Conservation (phyloP, 179 eudicot genomes). For the Heliamphora pulchella region DNA sequence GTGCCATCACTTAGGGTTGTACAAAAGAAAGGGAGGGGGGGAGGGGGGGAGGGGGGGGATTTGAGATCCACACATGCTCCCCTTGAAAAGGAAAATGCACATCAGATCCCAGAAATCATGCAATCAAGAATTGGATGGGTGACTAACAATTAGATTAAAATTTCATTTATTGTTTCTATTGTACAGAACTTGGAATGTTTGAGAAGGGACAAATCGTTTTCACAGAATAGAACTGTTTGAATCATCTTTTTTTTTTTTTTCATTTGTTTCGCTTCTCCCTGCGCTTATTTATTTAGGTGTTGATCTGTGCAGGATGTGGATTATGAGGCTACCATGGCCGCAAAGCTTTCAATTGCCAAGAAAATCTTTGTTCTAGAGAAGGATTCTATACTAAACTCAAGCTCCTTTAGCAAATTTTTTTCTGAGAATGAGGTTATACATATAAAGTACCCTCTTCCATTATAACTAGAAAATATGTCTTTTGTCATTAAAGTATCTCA, state of each 20-base stretch:
- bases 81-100: too few species aligned
- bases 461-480: not conserved
- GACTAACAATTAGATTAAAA: too few species aligned
- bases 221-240: not conserved
- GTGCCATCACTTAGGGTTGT: too few species aligned
- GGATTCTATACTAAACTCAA: slow-evolving; percentile 51
- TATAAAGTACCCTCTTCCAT: not conserved
- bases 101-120: too few species aligned
- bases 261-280: not conserved
- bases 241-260: not conserved
- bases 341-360: slow-evolving; percentile 84
- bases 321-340: slow-evolving; percentile 79
- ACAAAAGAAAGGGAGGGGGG: too few species aligned
- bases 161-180: too few species aligned
- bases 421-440: slow-evolving; percentile 69
- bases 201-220: not conserved
- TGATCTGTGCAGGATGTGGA: slow-evolving; percentile 66
- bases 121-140: not conserved
- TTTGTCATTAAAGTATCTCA: not conserved
- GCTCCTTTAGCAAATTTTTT: slow-evolving; percentile 59
- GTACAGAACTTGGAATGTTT: not conserved
- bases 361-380: slow-evolving; percentile 66
- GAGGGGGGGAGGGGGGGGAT: too few species aligned
- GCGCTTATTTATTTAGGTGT: not conserved
- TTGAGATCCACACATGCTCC: too few species aligned